Evolutionary conservation across 2,329 filamentous ascomycete species (phyloP).

Genomic region (Trichophyton verrucosum): DNA sequence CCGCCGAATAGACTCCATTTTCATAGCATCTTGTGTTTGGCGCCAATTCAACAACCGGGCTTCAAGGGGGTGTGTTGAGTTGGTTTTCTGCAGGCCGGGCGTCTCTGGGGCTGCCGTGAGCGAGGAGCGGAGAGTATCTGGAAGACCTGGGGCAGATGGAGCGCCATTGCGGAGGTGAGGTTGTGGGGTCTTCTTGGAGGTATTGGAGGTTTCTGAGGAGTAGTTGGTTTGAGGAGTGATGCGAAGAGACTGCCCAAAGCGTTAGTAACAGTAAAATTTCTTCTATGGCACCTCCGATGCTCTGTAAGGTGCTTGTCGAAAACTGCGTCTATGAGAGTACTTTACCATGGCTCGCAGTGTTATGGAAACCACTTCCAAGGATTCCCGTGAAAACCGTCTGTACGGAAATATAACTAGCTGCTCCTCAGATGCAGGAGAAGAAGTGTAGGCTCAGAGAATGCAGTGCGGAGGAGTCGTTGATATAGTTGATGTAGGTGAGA

Average conservation of each 20-base stretch:
- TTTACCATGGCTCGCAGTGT: neutral
- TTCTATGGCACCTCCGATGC: neutral
- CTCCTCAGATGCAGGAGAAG: neutral
- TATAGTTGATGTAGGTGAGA: neutral
- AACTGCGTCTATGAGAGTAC: neutral
- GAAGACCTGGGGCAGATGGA: slow-evolving; percentile 82
- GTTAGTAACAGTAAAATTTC: neutral
- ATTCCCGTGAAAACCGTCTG: neutral
- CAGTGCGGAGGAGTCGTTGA: neutral
- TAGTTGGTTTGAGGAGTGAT: slow-evolving; percentile 63
- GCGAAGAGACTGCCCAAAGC: slow-evolving; percentile 59
- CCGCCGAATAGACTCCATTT: slow-evolving; percentile 77
- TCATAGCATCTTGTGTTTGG: slow-evolving; percentile 70
- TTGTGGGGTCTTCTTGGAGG: slow-evolving; percentile 45
- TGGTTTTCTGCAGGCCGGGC: slow-evolving; percentile 26
- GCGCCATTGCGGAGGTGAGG: slow-evolving; percentile 51
- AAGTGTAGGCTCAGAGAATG: neutral
- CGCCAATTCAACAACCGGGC: slow-evolving; percentile 82
- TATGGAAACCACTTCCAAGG: neutral
- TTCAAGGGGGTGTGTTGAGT: slow-evolving; percentile 76
- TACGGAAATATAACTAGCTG: neutral
- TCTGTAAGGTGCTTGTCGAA: neutral
- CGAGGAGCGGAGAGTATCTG: slow-evolving; percentile 83
- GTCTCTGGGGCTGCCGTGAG: slow-evolving; percentile 50
- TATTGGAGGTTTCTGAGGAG: slow-evolving; percentile 53